Conservation (phyloP, 352 stramenopile species). For the Globisporangium spinosum region DNA sequence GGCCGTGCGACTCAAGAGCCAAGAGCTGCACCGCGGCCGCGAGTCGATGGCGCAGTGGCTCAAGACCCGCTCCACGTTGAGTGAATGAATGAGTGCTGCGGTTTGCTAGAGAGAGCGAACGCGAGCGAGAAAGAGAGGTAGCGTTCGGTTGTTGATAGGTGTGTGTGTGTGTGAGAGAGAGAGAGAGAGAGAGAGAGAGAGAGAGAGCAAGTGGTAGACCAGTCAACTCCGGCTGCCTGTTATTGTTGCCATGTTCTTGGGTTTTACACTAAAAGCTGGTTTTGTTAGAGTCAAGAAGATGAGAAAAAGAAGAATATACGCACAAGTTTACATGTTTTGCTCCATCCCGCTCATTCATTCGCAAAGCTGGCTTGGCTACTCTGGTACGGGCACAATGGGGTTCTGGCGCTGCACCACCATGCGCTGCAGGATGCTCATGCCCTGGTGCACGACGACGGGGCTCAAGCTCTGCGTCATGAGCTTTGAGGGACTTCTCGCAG, state of each 20-base stretch:
- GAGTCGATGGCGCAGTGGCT: constrained; percentile 59
- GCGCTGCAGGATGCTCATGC: constrained; percentile 48
- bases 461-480: neutral
- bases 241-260: neutral
- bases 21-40: constrained; percentile 43
- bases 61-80: constrained; percentile 16
- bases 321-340: neutral
- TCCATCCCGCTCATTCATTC: neutral
- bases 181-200: neutral
- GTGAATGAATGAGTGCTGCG: neutral
- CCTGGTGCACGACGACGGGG: constrained; percentile 6
- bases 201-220: neutral
- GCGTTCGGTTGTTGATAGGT: too few relatives aligned
- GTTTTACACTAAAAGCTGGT: neutral
- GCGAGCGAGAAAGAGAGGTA: neutral
- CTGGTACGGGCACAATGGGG: constrained; percentile 29
- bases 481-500: constrained; percentile 9
- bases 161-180: too few relatives aligned
- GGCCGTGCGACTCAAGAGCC: constrained; percentile 50
- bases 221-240: neutral
- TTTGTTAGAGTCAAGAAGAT: constrained; percentile 1
- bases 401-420: constrained; percentile 58
- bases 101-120: neutral
- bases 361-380: neutral
- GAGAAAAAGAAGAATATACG: neutral